phyloP scores from a whole-genome alignment of 192 early-diverging fungal species.

The Backusella parvicylindrica region DNA sequence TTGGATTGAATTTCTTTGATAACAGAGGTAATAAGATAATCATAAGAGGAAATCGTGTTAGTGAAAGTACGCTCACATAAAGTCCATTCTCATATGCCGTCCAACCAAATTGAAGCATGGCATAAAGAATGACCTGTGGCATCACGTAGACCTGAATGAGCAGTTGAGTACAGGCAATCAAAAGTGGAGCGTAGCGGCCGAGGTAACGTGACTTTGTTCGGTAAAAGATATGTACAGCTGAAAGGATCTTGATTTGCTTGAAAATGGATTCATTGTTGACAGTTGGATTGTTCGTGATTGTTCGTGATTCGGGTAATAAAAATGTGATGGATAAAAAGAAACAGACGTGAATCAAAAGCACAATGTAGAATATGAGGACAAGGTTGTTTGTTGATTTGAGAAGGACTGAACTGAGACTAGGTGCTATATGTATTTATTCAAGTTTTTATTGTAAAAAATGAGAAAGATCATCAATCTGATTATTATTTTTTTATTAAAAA shows the following conservation, averaged over 20 bases:
- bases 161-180: conserved; percentile 11
- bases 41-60: conserved; percentile 29
- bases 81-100: conserved; percentile 40
- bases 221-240: conserved; percentile 15
- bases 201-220: conserved; percentile 11
- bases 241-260: conserved; percentile 18
- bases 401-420: background rate
- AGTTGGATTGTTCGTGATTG: background rate
- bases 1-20: conserved; percentile 16
- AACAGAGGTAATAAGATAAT: conserved; percentile 33
- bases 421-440: background rate
- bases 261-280: background rate
- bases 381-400: background rate
- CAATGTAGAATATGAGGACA: conserved; percentile 8
- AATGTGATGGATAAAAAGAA: background rate
- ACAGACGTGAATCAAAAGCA: background rate
- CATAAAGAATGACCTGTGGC: conserved; percentile 33
- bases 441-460: background rate
- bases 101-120: conserved; percentile 42
- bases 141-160: conserved; percentile 10
- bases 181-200: background rate
- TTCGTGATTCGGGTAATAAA: background rate
- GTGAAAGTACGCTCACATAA: conserved; percentile 20
- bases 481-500: background rate
- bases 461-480: no score